These are phyloP conservation scores for Pterocarpus santalinus DNA, from an alignment of 306 rosid species.

Conservation along the genomic window DNA sequence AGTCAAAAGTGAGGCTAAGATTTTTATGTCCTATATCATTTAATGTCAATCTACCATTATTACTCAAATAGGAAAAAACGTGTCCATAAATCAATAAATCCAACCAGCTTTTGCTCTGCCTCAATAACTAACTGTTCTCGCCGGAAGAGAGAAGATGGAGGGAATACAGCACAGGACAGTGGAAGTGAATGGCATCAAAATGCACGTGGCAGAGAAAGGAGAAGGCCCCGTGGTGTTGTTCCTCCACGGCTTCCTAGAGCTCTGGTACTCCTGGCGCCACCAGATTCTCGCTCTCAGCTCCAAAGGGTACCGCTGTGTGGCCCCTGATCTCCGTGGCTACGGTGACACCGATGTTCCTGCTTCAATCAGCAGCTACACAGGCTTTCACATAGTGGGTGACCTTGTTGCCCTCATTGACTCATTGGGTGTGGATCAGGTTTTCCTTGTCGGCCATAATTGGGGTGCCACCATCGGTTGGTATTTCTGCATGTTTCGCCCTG, in stretches of 20 bases:
- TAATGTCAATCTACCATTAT: too few relatives aligned
- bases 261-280: conserved; percentile 43
- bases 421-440: conserved; percentile 26
- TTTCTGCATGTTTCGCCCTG: conserved; percentile 36
- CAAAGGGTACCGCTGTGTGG: conserved; percentile 36
- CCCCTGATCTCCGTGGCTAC: conserved; percentile 39
- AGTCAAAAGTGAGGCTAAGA: too few relatives aligned
- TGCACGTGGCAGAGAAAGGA: conserved; percentile 47
- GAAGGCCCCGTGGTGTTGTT: conserved; percentile 42
- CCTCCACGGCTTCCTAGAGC: conserved; percentile 47
- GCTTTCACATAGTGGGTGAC: conserved; percentile 35
- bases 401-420: conserved; percentile 27
- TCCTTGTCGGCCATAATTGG: conserved; percentile 42
- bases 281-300: conserved; percentile 36
- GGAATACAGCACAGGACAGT: conserved; percentile 38
- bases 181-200: conserved; percentile 36
- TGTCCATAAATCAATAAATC: too few relatives aligned
- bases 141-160: neutral
- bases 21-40: too few relatives aligned
- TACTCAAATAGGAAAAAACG: too few relatives aligned
- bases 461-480: conserved; percentile 38
- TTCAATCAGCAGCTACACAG: neutral
- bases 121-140: too few relatives aligned
- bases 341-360: conserved; percentile 33
- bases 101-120: too few relatives aligned